Conservation (phyloP, 139 green algal genomes). For the Raphidocelis subcapitata region DNA sequence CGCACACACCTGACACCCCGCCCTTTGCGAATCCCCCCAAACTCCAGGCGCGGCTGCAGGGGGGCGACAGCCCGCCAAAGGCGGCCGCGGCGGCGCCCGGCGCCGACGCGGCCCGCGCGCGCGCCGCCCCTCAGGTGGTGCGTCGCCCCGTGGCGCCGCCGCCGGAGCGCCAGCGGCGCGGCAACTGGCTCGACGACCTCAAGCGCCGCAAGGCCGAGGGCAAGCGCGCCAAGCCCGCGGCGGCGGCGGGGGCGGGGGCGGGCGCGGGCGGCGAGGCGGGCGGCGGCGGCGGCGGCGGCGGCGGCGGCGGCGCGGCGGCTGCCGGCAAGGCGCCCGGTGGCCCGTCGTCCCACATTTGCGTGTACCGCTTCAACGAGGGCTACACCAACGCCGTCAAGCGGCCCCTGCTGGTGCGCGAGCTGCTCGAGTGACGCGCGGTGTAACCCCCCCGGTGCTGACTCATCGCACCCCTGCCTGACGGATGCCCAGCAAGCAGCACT, state of each 20-base stretch:
- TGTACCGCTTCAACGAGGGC: conserved; percentile 92
- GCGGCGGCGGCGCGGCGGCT: conserved; percentile 3
- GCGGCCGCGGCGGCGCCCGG: not conserved
- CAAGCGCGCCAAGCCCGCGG: not conserved
- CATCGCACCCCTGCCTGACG: too few species aligned
- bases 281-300: conserved; percentile 15
- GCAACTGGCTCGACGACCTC: conserved; percentile 52
- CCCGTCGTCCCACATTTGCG: conserved; percentile 31
- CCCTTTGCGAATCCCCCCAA: too few species aligned
- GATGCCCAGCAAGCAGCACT: too few species aligned
- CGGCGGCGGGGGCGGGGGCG: not conserved
- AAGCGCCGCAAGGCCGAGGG: not conserved
- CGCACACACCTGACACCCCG: too few species aligned
- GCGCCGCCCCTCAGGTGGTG: not conserved
- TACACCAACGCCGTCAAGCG: conserved; percentile 92
- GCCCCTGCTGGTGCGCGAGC: conserved; percentile 72
- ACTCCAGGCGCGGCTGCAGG: too few species aligned
- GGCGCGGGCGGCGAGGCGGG: conserved; percentile 11
- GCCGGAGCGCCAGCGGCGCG: not conserved
- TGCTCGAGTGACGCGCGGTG: conserved; percentile 43
- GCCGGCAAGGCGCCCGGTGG: not conserved
- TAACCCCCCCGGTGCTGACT: too few species aligned
- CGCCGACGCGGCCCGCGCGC: not conserved
- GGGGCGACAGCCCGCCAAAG: not conserved
- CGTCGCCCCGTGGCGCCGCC: too few species aligned